Evolutionary conservation across 2,329 filamentous ascomycete species (phyloP).

Genomic region (Pseudopithomyces maydicus): DNA sequence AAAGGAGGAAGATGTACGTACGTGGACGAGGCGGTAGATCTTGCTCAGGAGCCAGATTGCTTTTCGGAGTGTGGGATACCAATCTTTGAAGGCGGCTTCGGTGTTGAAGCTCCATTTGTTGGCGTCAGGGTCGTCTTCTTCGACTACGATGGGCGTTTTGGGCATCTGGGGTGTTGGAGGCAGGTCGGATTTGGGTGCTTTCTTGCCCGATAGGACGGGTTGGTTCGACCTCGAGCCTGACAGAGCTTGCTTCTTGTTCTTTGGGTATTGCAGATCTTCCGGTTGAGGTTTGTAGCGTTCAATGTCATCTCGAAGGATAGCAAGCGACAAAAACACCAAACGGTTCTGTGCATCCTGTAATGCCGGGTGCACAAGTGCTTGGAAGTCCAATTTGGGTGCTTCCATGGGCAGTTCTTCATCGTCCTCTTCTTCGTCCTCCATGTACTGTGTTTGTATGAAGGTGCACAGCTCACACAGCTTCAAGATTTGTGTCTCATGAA

Average conservation of each 20-base stretch:
- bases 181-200: slow-evolving; percentile 48
- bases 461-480: slow-evolving; percentile 71
- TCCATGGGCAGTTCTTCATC: slow-evolving; percentile 56
- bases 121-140: slow-evolving; percentile 55
- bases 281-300: slow-evolving; percentile 68
- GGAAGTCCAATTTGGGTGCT: slow-evolving; percentile 64
- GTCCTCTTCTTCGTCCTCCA: slow-evolving; percentile 59
- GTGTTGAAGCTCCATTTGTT: slow-evolving; percentile 60
- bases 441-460: slow-evolving; percentile 68
- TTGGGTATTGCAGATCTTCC: slow-evolving; percentile 69
- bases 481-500: slow-evolving; percentile 69
- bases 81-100: slow-evolving; percentile 62
- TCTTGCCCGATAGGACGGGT: slow-evolving; percentile 60
- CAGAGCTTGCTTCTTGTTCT: slow-evolving; percentile 51
- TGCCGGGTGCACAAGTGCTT: slow-evolving; percentile 64
- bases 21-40: slow-evolving; percentile 72
- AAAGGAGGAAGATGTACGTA: too few relatives aligned
- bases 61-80: slow-evolving; percentile 71
- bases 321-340: slow-evolving; percentile 68
- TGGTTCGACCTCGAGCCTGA: slow-evolving; percentile 48
- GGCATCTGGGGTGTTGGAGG: slow-evolving; percentile 46
- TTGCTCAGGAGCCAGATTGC: slow-evolving; percentile 71
- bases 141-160: slow-evolving; percentile 56
- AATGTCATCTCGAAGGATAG: slow-evolving; percentile 68
- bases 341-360: slow-evolving; percentile 71